Evolutionary conservation across 129 eudicot genomes (phyloP), one percentile per base, ranked within the genome.

Genomic region (Tagetes patula): DNA sequence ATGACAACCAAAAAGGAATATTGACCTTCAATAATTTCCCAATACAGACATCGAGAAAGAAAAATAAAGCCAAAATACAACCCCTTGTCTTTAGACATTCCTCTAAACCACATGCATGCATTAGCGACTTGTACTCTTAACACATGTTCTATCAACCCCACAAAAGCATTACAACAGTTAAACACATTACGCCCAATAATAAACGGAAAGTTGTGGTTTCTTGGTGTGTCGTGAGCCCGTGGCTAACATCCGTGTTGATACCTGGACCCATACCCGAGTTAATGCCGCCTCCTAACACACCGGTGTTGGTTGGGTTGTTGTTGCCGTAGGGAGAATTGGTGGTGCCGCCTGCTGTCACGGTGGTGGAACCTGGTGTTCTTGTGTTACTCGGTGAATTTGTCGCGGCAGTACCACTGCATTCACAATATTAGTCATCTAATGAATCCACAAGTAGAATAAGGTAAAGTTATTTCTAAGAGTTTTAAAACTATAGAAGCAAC

Each of bases 221-320:
- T 63, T 78, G 77, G 41, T 54, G 50, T 64, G 71, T 37, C 68
- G 9, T 66, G 12, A 54, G 2, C 42, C 82, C 82, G 7, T 53
- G 27, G 78, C 82, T 79, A 42, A 79, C 36, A 54, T 79, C 78
- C 20, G 80, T 76, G 78, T 79, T 79, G 30, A 10, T 11, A 3
- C 13, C 78, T 1, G 82, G 74, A 43, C 82, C 77, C 82, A 78
- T 49, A 27, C 82, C 82, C 20, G 73, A 0, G 5, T 72, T 77
- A 56, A 34, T 36, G 4, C 82, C 82, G 10, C 82, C 82, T 42
- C 78, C 82, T 54, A 79, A 53, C 41, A 72, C 73, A 1, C 82
- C 82, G 0, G 78, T 79, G 77, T 79, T 78, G 65, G 72, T 63
- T 40, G 82, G 82, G 77, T 70, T 77, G 76, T 70, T 77, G 76